Evolutionary conservation across 805 yeast genomes (phyloP), one percentile per base, ranked within the genome.

Genomic region (Saturnispora sanitii): DNA sequence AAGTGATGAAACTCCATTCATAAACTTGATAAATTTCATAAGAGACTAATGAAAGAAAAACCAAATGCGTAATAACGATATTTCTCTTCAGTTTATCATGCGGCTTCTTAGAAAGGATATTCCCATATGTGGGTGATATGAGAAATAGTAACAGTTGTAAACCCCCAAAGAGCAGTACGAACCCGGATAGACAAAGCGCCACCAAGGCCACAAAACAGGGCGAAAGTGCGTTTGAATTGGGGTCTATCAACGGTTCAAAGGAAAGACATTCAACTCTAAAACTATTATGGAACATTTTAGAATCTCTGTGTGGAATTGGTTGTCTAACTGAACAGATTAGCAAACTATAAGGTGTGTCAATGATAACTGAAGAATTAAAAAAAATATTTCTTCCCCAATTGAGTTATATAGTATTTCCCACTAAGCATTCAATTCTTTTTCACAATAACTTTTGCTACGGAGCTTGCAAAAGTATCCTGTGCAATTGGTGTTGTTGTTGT

Each of bases 121-220:
- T 30, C 12, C 58, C 54, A 29, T 28, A 30, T 31, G 47, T 51
- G 32, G 43, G 35, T 4, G 25, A 34, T 4, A 44, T 6, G 0
- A 45, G 2, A 8, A 43, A 38, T 9, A 46, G 31, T 2, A 38
- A 4, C 9, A 57, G 35, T 25, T 60, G 62, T 17, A 34, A 45
- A 1, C 48, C 15, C 6, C 60, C 63, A 3, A 44, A 6, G 4
- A 51, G 4, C 0, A 37, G 42, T 13, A 53, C 45, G 0, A 46
- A 3, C 1, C 35, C 15, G 1, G 58, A 33, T 2, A 43, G 20
- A 4, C 22, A n/a, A 1, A 37, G 42, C 32, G 48, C 46, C 5
- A 53, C 32, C 13, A 52, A 19, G 1, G 57, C 48, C 5, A 57
- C 40, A 45, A 62, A 62, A 39, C 64, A 59, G 6, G 59, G 58